Conservation (phyloP, 495 filamentous ascomycete genomes). For the Delitschia confertaspora region DNA sequence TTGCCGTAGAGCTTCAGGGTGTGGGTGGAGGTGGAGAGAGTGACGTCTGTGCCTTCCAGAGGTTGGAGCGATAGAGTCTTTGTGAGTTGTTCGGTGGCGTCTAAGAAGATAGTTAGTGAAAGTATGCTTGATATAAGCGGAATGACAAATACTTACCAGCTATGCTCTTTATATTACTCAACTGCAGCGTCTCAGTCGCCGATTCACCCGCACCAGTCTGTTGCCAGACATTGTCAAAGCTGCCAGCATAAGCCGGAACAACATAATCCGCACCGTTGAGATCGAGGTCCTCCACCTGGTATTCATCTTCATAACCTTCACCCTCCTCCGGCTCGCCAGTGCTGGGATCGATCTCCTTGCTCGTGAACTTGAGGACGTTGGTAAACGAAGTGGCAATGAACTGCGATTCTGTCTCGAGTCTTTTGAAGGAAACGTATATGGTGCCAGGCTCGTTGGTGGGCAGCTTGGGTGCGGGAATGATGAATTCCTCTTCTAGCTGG, state of each 20-base stretch:
- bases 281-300: conserved; percentile 91
- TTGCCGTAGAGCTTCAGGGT: conserved; percentile 93
- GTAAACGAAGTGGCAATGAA: conserved; percentile 74
- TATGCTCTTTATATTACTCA: conserved; percentile 85
- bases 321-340: conserved; percentile 83
- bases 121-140: not conserved
- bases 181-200: conserved; percentile 81
- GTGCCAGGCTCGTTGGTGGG: conserved; percentile 76
- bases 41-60: conserved; percentile 85
- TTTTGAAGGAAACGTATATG: conserved; percentile 91
- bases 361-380: conserved; percentile 92
- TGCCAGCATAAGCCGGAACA: conserved; percentile 83
- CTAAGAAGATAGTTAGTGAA: conserved; percentile 46
- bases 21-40: conserved; percentile 79
- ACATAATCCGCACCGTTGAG: conserved; percentile 88
- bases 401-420: conserved; percentile 57
- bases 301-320: conserved; percentile 91
- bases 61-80: conserved; percentile 84
- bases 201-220: conserved; percentile 78
- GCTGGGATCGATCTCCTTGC: conserved; percentile 94
- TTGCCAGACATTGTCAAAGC: conserved; percentile 96
- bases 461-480: conserved; percentile 77
- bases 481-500: conserved; percentile 75
- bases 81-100: conserved; percentile 86
- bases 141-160: conserved; percentile 54